These are phyloP conservation scores for Saprolegnia diclina DNA, from an alignment of 352 stramenopile species.

Conservation along the genomic window DNA sequence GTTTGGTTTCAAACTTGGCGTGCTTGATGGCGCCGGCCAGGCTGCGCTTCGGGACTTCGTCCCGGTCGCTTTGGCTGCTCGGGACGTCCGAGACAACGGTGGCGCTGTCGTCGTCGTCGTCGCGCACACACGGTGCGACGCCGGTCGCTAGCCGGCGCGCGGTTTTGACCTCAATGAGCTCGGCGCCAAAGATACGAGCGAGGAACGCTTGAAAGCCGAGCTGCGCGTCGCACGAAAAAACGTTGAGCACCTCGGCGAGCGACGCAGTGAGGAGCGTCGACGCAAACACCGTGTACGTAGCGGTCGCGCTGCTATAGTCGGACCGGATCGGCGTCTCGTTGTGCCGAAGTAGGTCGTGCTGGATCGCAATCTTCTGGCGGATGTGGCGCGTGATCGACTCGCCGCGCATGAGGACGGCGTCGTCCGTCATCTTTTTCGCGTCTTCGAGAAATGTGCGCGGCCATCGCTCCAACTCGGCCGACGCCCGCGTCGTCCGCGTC, in stretches of 20 bases:
- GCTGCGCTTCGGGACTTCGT: not conserved
- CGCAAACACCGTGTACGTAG: not conserved
- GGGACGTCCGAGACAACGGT: constrained; percentile 8
- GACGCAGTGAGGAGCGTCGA: constrained; percentile 9
- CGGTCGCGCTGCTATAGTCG: not conserved
- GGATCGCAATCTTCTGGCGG: not conserved
- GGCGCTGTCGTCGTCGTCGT: constrained; percentile 1
- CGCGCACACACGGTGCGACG: not conserved
- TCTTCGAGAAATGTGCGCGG: constrained; percentile 13
- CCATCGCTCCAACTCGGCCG: not conserved
- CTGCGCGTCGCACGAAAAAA: constrained; percentile 21
- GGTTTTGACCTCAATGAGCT: constrained; percentile 11
- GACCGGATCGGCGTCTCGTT: not conserved
- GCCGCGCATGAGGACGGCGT: constrained; percentile 5
- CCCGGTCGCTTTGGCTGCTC: not conserved
- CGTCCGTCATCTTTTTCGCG: constrained; percentile 5
- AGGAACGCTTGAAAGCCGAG: constrained; percentile 25
- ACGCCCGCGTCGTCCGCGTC: not conserved
- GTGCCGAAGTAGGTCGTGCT: constrained; percentile 5
- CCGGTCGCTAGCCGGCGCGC: constrained; percentile 1
- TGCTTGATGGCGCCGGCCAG: constrained; percentile 15
- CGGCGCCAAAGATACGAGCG: constrained; percentile 4
- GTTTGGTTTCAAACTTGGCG: constrained; percentile 12
- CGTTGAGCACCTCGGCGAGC: constrained; percentile 17
- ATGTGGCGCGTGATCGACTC: constrained; percentile 5